Evolutionary conservation across 2,329 filamentous ascomycete species (phyloP).

Genomic region (Cylindrodendrum hubeiense): DNA sequence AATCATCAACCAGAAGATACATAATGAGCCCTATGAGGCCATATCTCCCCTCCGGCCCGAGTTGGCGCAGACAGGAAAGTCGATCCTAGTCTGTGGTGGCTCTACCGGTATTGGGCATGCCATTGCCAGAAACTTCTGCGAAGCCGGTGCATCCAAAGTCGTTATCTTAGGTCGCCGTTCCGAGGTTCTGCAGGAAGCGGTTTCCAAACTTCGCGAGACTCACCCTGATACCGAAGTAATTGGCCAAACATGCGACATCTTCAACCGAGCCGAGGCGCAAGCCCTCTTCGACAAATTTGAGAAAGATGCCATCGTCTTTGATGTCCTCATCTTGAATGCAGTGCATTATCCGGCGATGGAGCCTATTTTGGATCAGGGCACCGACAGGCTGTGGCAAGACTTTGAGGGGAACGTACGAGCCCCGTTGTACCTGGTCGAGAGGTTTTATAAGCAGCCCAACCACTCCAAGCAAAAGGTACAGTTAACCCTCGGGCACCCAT

Average conservation of each 20-base stretch:
- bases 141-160: conserved; percentile 53
- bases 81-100: conserved; percentile 76
- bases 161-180: conserved; percentile 50
- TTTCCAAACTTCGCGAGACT: conserved; percentile 15
- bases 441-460: conserved; percentile 34
- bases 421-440: conserved; percentile 30
- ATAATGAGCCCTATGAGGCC: conserved; percentile 50
- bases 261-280: conserved; percentile 3
- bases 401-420: conserved; percentile 37
- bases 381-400: conserved; percentile 39
- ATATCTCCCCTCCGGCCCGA: conserved; percentile 53
- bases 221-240: conserved; percentile 20
- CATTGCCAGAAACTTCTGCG: conserved; percentile 68
- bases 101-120: conserved; percentile 74
- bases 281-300: conserved; percentile 27
- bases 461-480: conserved; percentile 28
- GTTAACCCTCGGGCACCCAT: not conserved
- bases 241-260: conserved; percentile 20
- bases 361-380: conserved; percentile 33
- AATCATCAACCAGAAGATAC: conserved; percentile 28
- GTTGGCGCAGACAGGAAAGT: conserved; percentile 57
- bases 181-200: conserved; percentile 21
- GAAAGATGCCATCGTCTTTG: not conserved
- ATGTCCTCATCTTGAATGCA: conserved; percentile 33
- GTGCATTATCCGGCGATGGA: conserved; percentile 22